These are phyloP conservation scores for Chlorociboria aeruginascens DNA, from an alignment of 495 filamentous ascomycete genomes.

Conservation along the genomic window DNA sequence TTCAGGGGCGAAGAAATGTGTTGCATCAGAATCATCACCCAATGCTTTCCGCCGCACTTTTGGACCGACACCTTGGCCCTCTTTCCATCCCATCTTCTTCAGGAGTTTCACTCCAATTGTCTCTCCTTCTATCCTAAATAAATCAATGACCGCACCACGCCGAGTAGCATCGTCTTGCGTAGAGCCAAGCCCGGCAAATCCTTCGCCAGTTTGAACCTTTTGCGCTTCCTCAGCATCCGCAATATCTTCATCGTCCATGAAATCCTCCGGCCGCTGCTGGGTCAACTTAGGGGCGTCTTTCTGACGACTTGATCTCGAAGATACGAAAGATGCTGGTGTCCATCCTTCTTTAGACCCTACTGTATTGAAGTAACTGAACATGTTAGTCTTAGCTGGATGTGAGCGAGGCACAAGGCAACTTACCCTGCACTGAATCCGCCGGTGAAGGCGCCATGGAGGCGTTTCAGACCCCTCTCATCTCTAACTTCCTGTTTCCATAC, in stretches of 20 bases:
- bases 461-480: constrained; percentile 84
- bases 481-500: constrained; percentile 96
- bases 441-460: constrained; percentile 92
- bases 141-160: constrained; percentile 52
- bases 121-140: constrained; percentile 64
- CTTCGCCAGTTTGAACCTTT: constrained; percentile 55
- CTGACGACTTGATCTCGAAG: constrained; percentile 68
- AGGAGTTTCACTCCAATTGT: constrained; percentile 84
- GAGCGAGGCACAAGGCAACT: constrained; percentile 11
- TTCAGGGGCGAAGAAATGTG: constrained; percentile 79
- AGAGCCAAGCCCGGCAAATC: constrained; percentile 67
- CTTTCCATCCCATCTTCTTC: constrained; percentile 92
- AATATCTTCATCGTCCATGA: constrained; percentile 97
- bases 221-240: constrained; percentile 72
- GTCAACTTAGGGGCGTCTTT: constrained; percentile 44
- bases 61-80: constrained; percentile 85
- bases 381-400: background rate
- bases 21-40: constrained; percentile 31
- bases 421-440: constrained; percentile 95
- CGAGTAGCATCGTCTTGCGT: constrained; percentile 43
- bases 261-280: constrained; percentile 72
- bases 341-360: constrained; percentile 98
- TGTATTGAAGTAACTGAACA: constrained; percentile 81
- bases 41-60: constrained; percentile 64
- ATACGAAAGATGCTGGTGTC: constrained; percentile 84